Conservation (phyloP, 257 asterid genomes). For the Solanum sitiens region DNA sequence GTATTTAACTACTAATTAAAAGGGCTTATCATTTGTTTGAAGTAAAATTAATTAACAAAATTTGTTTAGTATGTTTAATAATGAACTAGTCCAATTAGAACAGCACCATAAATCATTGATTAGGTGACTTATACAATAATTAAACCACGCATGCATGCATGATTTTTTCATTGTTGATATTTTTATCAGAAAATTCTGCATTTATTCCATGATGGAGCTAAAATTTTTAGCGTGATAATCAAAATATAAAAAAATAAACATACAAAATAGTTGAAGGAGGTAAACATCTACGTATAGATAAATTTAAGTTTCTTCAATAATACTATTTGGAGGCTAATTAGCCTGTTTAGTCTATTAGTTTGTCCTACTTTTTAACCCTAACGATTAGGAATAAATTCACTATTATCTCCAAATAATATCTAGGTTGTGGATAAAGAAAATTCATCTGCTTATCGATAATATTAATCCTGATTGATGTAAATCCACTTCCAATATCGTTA, state of each 20-base stretch:
- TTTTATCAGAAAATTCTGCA: no score
- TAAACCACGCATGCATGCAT: neutral
- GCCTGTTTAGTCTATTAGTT: neutral
- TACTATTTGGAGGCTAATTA: neutral
- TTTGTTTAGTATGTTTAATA: neutral
- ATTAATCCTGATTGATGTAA: no score
- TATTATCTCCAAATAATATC: no score
- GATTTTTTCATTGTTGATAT: neutral
- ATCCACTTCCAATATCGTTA: rapidly evolving
- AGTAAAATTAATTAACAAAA: neutral
- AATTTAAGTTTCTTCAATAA: neutral
- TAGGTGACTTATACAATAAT: neutral
- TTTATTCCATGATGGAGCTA: neutral
- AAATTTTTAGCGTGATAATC: rapidly evolving
- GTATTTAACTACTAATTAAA: neutral
- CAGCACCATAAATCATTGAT: neutral
- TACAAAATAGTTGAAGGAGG: neutral
- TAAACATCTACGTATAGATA: no score
- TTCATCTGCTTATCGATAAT: neutral
- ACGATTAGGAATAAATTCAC: neutral
- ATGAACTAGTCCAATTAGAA: neutral
- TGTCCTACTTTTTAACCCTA: neutral
- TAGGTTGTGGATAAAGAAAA: neutral
- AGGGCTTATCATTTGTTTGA: neutral
- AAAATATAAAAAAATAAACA: neutral